phyloP scores from a whole-genome alignment of 257 asterid genomes.

The Ilex asprella region DNA sequence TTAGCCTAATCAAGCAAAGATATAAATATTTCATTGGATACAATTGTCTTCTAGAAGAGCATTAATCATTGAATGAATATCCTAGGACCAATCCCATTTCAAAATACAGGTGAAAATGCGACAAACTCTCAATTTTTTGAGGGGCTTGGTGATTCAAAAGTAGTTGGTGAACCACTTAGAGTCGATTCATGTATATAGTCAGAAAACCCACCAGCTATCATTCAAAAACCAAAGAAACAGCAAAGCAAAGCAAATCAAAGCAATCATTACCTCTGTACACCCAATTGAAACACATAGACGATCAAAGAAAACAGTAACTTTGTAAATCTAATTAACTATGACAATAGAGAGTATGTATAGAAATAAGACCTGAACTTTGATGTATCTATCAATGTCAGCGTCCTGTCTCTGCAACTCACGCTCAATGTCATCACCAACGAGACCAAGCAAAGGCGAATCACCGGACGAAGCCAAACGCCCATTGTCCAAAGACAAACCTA shows the following conservation, averaged over 20 bases:
- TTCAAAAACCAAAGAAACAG: too few species aligned
- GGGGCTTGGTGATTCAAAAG: background rate
- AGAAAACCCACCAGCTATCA: too few species aligned
- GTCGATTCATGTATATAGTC: too few species aligned
- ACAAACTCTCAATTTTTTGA: too few species aligned
- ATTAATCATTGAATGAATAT: too few species aligned
- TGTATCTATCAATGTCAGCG: slow-evolving; percentile 76
- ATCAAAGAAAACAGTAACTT: background rate
- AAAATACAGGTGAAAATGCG: too few species aligned
- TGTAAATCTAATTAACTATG: background rate
- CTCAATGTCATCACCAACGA: slow-evolving; percentile 65
- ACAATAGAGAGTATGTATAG: background rate
- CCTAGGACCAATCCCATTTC: too few species aligned
- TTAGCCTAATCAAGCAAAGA: too few species aligned
- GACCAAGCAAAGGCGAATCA: slow-evolving; percentile 72
- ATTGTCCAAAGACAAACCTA: slow-evolving; percentile 87
- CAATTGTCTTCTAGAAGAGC: too few species aligned
- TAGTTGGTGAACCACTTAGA: too few species aligned
- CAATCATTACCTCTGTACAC: background rate
- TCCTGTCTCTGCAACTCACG: slow-evolving; percentile 80
- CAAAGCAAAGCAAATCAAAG: too few species aligned
- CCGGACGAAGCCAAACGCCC: slow-evolving; percentile 60
- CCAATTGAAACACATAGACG: background rate
- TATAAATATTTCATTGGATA: too few species aligned
- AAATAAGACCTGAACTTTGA: slow-evolving; percentile 67